Conservation (phyloP, 1,284 basidiomycete species). For the Pisolithus thermaeus region DNA sequence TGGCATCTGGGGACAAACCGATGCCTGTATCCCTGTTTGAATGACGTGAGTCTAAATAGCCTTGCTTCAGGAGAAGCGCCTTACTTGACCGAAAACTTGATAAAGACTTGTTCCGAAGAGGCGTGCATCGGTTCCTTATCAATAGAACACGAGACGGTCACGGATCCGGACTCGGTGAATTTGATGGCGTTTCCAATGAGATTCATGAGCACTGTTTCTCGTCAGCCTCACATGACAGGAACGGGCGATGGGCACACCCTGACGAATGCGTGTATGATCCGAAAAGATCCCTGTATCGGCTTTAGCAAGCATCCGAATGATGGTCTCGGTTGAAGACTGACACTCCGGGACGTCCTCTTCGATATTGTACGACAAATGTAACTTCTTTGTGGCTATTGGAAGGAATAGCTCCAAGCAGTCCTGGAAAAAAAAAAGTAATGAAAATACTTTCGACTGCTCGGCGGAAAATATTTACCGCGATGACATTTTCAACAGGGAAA, state of each 20-base stretch:
- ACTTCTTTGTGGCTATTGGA: conserved; percentile 65
- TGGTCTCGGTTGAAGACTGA: conserved; percentile 24
- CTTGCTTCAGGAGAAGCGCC: conserved; percentile 13
- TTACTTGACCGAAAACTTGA: conserved; percentile 63
- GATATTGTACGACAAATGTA: conserved; percentile 67
- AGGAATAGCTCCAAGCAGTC: conserved; percentile 70
- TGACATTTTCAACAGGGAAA: conserved; percentile 63
- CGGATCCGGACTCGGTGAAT: conserved; percentile 57
- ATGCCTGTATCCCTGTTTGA: conserved; percentile 57
- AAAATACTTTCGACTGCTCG: background rate
- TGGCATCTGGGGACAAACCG: conserved; percentile 56
- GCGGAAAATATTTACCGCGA: conserved; percentile 44
- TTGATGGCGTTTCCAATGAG: conserved; percentile 72
- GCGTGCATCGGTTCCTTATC: conserved; percentile 38
- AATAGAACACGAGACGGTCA: conserved; percentile 53
- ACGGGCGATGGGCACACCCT: conserved; percentile 36
- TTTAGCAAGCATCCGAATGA: background rate
- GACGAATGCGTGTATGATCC: conserved; percentile 65
- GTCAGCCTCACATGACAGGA: conserved; percentile 3
- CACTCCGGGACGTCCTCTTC: conserved; percentile 57
- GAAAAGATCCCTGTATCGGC: conserved; percentile 54
- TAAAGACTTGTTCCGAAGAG: conserved; percentile 26
- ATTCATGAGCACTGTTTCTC: conserved; percentile 57
- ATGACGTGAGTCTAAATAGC: background rate
- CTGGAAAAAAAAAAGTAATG: conserved; percentile 24